These are phyloP conservation scores for Draba incana DNA, from an alignment of 345 rosid species.

Conservation along the genomic window DNA sequence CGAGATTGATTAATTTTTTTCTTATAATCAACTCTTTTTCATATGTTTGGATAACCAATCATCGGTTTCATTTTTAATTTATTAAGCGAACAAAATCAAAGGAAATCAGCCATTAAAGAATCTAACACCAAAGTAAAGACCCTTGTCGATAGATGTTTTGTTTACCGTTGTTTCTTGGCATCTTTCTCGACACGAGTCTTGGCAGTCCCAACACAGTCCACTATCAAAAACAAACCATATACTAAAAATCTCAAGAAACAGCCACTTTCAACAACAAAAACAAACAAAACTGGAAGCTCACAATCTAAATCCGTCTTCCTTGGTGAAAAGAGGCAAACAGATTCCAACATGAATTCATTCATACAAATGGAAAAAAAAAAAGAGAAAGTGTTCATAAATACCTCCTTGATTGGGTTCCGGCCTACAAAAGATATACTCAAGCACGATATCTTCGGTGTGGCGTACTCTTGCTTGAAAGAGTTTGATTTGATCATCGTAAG, in stretches of 20 bases:
- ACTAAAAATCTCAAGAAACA: not conserved
- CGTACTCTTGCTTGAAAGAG: constrained; percentile 16
- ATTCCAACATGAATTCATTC: no score
- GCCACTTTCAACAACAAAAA: no score
- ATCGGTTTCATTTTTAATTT: no score
- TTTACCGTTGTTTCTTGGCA: not conserved
- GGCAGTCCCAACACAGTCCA: not conserved
- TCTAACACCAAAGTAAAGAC: not conserved
- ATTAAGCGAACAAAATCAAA: not conserved
- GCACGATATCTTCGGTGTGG: not conserved
- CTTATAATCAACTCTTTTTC: no score
- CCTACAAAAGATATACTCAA: constrained; percentile 11
- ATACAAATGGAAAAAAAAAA: no score
- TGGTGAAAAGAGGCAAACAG: no score
- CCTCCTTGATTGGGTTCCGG: constrained; percentile 2
- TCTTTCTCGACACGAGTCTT: not conserved
- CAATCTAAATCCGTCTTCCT: not conserved
- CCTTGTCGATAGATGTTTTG: not conserved
- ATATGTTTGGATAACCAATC: no score
- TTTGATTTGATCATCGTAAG: constrained; percentile 7
- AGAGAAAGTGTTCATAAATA: not conserved
- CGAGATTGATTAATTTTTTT: no score
- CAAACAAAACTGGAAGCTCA: not conserved
- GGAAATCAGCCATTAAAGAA: not conserved
- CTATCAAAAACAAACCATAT: not conserved